Base-by-base conservation (phyloP, 345 rosid species). In the Citrus maxima region DNA sequence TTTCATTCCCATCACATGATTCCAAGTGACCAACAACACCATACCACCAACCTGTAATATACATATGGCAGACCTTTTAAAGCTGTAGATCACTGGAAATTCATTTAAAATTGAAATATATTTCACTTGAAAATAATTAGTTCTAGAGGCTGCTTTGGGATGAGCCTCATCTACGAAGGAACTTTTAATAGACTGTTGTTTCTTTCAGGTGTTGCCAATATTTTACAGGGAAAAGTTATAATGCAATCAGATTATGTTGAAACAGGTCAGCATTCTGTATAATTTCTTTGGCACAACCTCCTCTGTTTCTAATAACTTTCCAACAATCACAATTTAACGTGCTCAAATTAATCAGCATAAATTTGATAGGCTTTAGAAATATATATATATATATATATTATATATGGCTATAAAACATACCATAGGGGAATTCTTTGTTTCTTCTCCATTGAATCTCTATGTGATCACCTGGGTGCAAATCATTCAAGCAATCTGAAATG, bases 361-460 rank as follows among this genome's bases (percentile, higher is more conserved):
- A 22, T 21, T 49, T 40, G 10, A 55, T 38, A 76, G 27, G 55
- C 56, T 32, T 32, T 32, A 30, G 1, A 2, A 1, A 28, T 27
- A 27, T 27, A 27, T 27, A 30, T 2, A 30, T 30, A 30, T 30
- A 30, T 7, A n/a, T 22, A 49, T 14, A 66, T n/a, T 40, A 1
- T 21, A 75, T 22, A 64, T 54, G 27, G 19, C 19, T 56, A 12
- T 49, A 24, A 69, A 62, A 81, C 82, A 66, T 80, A 93, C 93
- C 94, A 68, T 87, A 88, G 73, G 94, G 95, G 78, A 92, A 86
- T 76, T 89, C 97, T 79, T 79, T 93, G 91, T 88, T 95, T 84
- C 91, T 89, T 87, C 99, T 90, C 99, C 99, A 95, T 72, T 95
- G 99, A 77, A 95, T 91, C 88, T 95, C 99, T 0, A 95, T 88